Conservation (phyloP, 139 green algal genomes). For the Auxenochlorella pyrenoidosa region DNA sequence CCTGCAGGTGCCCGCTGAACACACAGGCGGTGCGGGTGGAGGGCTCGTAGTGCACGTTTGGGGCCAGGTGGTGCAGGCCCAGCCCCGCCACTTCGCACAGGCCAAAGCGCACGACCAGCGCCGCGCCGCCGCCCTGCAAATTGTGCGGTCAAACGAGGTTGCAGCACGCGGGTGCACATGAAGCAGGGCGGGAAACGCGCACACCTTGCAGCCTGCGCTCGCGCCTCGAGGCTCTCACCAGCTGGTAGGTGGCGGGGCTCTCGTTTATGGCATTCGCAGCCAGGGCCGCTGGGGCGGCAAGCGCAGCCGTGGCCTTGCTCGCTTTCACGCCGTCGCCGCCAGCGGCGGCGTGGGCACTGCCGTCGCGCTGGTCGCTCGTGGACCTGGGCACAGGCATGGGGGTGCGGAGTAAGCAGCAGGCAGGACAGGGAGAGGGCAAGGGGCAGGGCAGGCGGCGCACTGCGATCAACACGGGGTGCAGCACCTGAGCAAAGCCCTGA, state of each 20-base stretch:
- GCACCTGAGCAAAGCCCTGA: constrained; percentile 26
- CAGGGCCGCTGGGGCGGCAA: background rate
- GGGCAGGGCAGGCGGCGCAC: too few species aligned
- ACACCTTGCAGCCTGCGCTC: too few species aligned
- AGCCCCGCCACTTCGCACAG: constrained; percentile 43
- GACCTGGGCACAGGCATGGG: background rate
- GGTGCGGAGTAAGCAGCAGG: too few species aligned
- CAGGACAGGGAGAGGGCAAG: too few species aligned
- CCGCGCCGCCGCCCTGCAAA: constrained; percentile 16
- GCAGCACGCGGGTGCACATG: too few species aligned
- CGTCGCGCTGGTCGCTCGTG: background rate
- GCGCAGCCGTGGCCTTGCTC: background rate
- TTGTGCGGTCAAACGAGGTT: too few species aligned
- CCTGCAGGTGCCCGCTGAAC: constrained; percentile 38
- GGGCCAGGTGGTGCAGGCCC: constrained; percentile 48
- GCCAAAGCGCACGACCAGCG: constrained; percentile 37
- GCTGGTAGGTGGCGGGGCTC: background rate
- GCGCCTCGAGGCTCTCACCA: background rate
- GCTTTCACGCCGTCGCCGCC: background rate
- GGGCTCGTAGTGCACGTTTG: constrained; percentile 53
- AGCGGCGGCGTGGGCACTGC: background rate
- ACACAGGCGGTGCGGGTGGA: constrained; percentile 41
- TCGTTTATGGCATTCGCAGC: background rate
- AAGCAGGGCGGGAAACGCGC: too few species aligned
- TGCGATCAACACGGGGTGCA: too few species aligned